Conservation (phyloP, 208 protist genomes). For the Balamuthia mandrillaris region DNA sequence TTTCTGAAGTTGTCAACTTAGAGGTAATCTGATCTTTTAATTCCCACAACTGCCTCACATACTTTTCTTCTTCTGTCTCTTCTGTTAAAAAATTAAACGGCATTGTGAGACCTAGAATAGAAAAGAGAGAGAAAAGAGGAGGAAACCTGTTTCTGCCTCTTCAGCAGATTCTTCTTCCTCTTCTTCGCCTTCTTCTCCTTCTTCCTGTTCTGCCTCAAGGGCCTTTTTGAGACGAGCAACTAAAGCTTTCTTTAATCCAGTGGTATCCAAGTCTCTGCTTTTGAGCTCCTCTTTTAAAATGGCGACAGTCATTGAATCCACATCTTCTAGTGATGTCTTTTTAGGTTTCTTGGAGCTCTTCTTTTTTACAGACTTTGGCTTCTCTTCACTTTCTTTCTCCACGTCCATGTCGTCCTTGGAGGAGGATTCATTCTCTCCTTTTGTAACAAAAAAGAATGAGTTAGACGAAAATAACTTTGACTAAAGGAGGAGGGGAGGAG, state of each 20-base stretch:
- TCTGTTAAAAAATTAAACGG: too few relatives aligned
- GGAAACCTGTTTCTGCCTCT: too few relatives aligned
- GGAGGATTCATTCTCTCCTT: neutral
- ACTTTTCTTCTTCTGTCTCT: slow-evolving; percentile 3
- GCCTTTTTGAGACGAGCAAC: neutral
- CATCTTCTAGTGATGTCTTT: neutral
- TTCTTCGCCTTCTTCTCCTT: neutral
- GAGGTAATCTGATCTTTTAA: slow-evolving; percentile 15
- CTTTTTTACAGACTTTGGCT: neutral
- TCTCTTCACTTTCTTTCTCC: neutral
- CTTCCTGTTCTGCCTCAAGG: neutral
- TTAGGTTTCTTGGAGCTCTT: neutral
- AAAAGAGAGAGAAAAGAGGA: too few relatives aligned
- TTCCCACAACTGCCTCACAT: slow-evolving; percentile 10
- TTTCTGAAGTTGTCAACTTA: neutral
- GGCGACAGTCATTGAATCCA: neutral
- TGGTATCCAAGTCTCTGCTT: neutral
- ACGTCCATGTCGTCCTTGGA: neutral
- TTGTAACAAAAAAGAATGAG: neutral
- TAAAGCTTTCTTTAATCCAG: neutral
- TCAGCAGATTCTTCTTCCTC: neutral
- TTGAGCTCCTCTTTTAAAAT: neutral
- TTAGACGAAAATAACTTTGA: neutral
- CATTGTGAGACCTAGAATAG: too few relatives aligned
- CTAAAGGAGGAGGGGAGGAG: neutral